Evolutionary conservation across 306 rosid genomes (phyloP).

Genomic region (Castanospermum australe): DNA sequence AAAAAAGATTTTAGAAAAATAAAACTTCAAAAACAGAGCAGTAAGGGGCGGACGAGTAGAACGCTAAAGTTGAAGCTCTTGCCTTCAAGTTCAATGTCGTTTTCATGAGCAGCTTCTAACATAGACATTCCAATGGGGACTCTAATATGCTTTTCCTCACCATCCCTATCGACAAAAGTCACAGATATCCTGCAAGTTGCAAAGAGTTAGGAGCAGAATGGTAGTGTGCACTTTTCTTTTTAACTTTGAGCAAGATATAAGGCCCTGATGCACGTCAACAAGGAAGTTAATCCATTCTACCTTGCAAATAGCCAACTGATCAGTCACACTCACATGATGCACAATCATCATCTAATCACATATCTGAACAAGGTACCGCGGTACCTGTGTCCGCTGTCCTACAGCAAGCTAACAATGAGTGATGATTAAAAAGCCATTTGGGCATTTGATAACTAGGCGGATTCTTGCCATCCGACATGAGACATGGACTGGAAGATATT

Average conservation of each 20-base stretch:
- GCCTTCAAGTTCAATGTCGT: constrained; percentile 97
- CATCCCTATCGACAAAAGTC: constrained; percentile 85
- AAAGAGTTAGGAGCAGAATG: constrained; percentile 23
- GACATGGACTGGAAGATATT: not conserved
- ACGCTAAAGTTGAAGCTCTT: constrained; percentile 32
- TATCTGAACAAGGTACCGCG: not conserved
- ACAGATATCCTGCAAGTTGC: constrained; percentile 80
- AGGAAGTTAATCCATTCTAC: not conserved
- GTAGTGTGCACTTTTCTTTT: not conserved
- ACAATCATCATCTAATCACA: not conserved
- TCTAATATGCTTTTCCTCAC: constrained; percentile 69
- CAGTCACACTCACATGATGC: not conserved
- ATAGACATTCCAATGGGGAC: constrained; percentile 94
- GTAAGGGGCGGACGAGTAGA: not conserved
- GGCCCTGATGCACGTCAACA: not conserved
- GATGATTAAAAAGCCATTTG: not conserved
- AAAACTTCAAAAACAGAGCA: not conserved
- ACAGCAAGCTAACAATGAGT: not conserved
- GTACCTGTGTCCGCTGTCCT: not conserved
- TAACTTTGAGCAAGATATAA: not conserved
- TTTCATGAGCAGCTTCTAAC: constrained; percentile 96
- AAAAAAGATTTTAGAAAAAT: not conserved
- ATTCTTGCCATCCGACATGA: not conserved
- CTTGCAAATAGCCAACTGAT: not conserved
- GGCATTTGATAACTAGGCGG: not conserved